phyloP scores from a whole-genome alignment of 2,329 filamentous ascomycete species.

The Nothopassalora personata region DNA sequence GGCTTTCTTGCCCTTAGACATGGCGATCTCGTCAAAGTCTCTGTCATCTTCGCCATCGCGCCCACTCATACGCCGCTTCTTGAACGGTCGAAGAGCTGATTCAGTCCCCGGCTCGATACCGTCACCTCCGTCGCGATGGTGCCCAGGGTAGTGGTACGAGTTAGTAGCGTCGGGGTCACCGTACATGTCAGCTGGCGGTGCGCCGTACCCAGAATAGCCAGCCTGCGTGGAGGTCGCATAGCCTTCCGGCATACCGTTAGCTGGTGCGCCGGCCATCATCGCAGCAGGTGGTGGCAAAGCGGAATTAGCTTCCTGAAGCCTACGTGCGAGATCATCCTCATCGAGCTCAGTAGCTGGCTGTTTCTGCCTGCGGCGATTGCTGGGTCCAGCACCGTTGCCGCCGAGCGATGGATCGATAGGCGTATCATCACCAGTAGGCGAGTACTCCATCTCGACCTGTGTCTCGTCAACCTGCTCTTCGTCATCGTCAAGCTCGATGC shows the following conservation, averaged over 20 bases:
- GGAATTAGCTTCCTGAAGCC: slow-evolving; percentile 29
- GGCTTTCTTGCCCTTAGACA: slow-evolving; percentile 31
- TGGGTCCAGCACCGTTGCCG: slow-evolving; percentile 10
- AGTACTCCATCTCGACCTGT: slow-evolving; percentile 39
- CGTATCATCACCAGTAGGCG: slow-evolving; percentile 29
- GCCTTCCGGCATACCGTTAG: slow-evolving; percentile 24
- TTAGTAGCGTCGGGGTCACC: slow-evolving; percentile 22
- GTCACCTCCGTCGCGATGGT: slow-evolving; percentile 27
- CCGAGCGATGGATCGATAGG: slow-evolving; percentile 34
- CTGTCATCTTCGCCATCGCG: slow-evolving; percentile 23
- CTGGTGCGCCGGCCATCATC: slow-evolving; percentile 26
- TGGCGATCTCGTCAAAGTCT: slow-evolving; percentile 33
- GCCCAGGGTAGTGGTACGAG: slow-evolving; percentile 26
- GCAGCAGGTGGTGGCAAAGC: slow-evolving; percentile 26
- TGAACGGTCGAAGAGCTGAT: slow-evolving; percentile 20
- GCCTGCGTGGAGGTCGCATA: slow-evolving; percentile 29
- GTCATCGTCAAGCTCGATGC: slow-evolving; percentile 42
- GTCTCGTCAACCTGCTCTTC: slow-evolving; percentile 31
- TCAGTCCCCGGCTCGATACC: slow-evolving; percentile 24
- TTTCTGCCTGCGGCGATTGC: slow-evolving; percentile 8
- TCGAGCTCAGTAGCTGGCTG: slow-evolving; percentile 23
- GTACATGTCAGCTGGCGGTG: slow-evolving; percentile 30
- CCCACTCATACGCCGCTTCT: slow-evolving; percentile 22
- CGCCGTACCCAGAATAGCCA: slow-evolving; percentile 26
- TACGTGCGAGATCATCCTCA: slow-evolving; percentile 26